Base-by-base conservation (phyloP, 2,329 filamentous ascomycete species). In the Laburnicola sp. region DNA sequence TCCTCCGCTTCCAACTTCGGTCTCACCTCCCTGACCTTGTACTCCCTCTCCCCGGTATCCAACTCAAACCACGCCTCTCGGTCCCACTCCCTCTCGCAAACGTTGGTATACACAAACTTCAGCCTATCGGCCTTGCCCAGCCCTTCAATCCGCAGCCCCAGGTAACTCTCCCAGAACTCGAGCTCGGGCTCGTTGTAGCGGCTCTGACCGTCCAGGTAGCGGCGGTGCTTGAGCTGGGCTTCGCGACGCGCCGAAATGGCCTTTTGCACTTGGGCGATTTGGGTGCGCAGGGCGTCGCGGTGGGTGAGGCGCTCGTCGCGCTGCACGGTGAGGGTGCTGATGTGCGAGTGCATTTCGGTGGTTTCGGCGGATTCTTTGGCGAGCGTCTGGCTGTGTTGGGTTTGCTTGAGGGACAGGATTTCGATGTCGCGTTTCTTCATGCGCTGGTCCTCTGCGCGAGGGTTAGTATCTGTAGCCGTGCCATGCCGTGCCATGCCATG, bases 1-100 rank as follows among this genome's bases (percentile, higher is more conserved):
- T 86, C 86, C 56, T 91, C 89, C 55, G 81, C 78, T 68, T 95
- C 89, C 57, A 96, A 76, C 75, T 91, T 93, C 9, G 94, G 94
- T 68, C 88, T 81, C 64, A 87, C 88, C 62, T 89, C 87, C 53
- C 86, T 82, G 32, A 97, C 87, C 57, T 89, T 88, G 73, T 97
- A 97, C 65, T 96, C 92, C 53, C 89, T 80, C 57, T 84, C 85
- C 31, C 85, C 84, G 39, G 89, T 96, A 60, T 88, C 86, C 50
- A 99, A 78, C 76, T 97, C 93, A 69, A 99, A 97, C 86, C 89
- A 95, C 10, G 89, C 91, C 76, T 97, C 92, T 52, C 86, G 82
- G 63, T 92, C 89, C 87, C 89, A 92, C 68, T 94, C 87, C 64
- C 85, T 84, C 76, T 96, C 91, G 68, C 95, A 86, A 39, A 97